phyloP scores from a whole-genome alignment of 495 filamentous ascomycete genomes.

The Parmelia sp. region DNA sequence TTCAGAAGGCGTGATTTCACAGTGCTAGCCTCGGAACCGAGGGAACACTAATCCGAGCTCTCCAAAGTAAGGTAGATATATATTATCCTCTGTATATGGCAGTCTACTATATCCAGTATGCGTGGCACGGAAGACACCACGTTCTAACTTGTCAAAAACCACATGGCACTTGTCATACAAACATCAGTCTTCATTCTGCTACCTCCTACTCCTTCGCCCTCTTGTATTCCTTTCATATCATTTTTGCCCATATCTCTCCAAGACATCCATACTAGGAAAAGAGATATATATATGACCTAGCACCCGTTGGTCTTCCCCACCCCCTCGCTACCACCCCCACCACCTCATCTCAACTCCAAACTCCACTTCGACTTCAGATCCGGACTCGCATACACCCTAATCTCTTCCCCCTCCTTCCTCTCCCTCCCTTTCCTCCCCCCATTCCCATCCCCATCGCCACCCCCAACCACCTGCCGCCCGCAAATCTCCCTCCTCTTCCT shows the following conservation, averaged over 20 bases:
- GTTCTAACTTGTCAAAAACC: background rate
- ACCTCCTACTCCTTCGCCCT: no score
- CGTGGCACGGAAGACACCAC: background rate
- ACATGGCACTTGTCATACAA: background rate
- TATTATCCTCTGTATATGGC: background rate
- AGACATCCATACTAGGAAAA: no score
- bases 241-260: background rate
- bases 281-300: background rate
- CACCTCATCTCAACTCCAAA: background rate
- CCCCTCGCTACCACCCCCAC: background rate
- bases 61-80: no score
- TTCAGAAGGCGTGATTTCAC: slow-evolving; percentile 20
- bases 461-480: no score
- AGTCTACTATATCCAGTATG: background rate
- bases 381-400: background rate
- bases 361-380: background rate
- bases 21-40: background rate
- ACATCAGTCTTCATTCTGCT: background rate
- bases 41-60: no score
- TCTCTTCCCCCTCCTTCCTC: background rate
- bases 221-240: no score
- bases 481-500: no score
- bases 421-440: background rate
- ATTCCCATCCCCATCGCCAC: background rate
- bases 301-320: background rate